These are phyloP conservation scores for Rhizophagus clarus DNA, from an alignment of 192 early-diverging fungal species.

Conservation along the genomic window DNA sequence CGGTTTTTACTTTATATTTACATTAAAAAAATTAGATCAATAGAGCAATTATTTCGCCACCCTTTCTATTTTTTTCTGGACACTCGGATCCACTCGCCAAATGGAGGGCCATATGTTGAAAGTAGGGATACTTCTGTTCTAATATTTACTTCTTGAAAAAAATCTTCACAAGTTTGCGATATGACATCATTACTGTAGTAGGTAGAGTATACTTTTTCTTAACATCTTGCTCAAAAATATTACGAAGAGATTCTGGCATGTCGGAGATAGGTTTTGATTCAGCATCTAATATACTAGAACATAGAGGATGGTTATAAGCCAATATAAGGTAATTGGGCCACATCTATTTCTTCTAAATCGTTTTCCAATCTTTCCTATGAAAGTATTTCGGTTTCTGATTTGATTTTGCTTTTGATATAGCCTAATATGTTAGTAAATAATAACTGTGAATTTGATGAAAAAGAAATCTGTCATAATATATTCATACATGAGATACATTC, in stretches of 20 bases:
- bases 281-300: constrained; percentile 16
- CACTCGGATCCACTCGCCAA: constrained; percentile 1
- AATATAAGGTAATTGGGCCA: background rate
- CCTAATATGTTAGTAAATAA: background rate
- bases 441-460: background rate
- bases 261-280: constrained; percentile 19
- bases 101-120: background rate
- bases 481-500: background rate
- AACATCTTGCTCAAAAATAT: background rate
- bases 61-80: background rate
- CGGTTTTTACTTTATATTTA: too few species aligned
- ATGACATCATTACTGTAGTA: background rate
- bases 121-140: background rate
- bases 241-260: too few species aligned
- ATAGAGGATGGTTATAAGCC: constrained; percentile 9
- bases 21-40: too few species aligned
- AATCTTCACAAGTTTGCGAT: background rate
- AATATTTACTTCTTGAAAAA: background rate
- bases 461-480: background rate
- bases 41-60: background rate
- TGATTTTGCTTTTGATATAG: background rate
- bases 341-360: constrained; percentile 10
- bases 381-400: background rate
- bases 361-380: constrained; percentile 3
- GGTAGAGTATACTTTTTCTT: too few species aligned